Evolutionary conservation across 2,329 filamentous ascomycete species (phyloP).

Genomic region (Fusarium algeriense): DNA sequence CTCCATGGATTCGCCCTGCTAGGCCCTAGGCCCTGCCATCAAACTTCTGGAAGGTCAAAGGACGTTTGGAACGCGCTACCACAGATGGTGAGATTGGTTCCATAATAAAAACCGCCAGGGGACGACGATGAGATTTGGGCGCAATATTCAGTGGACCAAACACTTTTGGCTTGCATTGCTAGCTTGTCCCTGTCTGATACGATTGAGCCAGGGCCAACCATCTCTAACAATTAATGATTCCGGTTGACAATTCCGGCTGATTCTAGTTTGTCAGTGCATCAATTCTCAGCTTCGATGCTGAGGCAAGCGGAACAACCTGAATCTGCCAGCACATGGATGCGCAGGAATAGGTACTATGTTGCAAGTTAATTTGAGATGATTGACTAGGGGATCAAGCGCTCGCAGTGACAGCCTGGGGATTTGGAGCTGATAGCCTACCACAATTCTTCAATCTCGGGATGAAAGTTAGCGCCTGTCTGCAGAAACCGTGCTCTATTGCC

Average conservation of each 20-base stretch:
- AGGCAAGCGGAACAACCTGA: neutral
- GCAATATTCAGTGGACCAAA: constrained; percentile 46
- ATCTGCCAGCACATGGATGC: constrained; percentile 4
- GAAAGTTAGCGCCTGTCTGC: constrained; percentile 9
- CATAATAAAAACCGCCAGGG: constrained; percentile 45
- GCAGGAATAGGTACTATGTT: neutral
- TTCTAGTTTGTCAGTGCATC: constrained; percentile 9
- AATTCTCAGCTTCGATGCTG: neutral
- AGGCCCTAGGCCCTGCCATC: constrained; percentile 31
- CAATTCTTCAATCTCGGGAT: neutral
- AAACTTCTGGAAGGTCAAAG: constrained; percentile 48
- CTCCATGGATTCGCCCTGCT: constrained; percentile 43
- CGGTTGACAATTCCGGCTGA: constrained; percentile 17
- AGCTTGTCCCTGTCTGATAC: constrained; percentile 23
- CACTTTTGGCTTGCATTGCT: constrained; percentile 6
- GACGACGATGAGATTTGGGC: constrained; percentile 35
- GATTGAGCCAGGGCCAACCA: constrained; percentile 33
- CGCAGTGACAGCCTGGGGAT: constrained; percentile 26
- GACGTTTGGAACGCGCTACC: constrained; percentile 48
- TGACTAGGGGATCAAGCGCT: neutral
- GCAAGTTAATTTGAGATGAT: constrained; percentile 42
- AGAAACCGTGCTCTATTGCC: constrained; percentile 9
- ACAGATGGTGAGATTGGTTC: constrained; percentile 44
- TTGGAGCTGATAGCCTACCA: constrained; percentile 1
- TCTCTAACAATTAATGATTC: constrained; percentile 30